Evolutionary conservation across 148 eudicot species (phyloP).

Genomic region (Fagopyrum homotropicum): DNA sequence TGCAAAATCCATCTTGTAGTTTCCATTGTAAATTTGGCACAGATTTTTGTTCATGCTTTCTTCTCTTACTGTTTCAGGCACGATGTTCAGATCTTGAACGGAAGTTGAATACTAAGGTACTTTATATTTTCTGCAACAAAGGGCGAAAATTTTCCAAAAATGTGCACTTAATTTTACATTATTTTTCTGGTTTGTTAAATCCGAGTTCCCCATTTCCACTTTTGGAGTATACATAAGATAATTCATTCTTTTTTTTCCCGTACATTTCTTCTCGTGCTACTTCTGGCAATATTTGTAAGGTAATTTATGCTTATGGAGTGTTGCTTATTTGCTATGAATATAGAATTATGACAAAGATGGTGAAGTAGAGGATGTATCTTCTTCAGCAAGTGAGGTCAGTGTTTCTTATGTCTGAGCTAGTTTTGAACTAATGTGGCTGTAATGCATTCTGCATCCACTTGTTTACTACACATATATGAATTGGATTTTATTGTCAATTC

Average conservation of each 20-base stretch:
- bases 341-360: constrained; percentile 33
- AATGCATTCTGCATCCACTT: background rate
- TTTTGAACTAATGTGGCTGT: background rate
- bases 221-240: background rate
- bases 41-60: background rate
- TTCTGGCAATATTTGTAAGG: background rate
- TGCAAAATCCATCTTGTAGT: background rate
- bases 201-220: background rate
- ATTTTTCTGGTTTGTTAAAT: background rate
- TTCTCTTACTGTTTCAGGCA: constrained; percentile 29
- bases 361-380: constrained; percentile 28
- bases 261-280: background rate
- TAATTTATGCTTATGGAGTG: background rate
- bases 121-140: background rate
- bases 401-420: background rate
- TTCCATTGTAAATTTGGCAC: background rate
- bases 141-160: no score
- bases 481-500: background rate
- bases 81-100: constrained; percentile 59
- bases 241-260: background rate
- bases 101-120: constrained; percentile 36
- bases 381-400: constrained; percentile 32
- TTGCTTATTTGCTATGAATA: constrained; percentile 6
- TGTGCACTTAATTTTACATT: no score
- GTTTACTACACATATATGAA: background rate